A percentile compares a stretch with the other conserved stretches of the same genome.
phyloP scores from a whole-genome alignment of 257 asterid species.

The Solanum neorickii region DNA sequence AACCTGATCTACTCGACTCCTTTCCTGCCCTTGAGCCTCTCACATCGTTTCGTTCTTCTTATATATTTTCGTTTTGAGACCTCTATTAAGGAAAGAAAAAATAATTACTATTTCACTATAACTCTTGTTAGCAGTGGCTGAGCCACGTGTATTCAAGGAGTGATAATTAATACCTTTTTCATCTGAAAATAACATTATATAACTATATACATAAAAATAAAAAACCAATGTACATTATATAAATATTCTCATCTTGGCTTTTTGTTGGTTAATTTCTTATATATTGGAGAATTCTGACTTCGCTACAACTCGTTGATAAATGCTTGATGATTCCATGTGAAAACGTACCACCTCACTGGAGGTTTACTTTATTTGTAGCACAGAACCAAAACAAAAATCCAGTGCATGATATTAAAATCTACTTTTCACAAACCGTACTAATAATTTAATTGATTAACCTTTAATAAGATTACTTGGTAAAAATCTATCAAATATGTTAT shows the following conservation, averaged over 20 bases:
- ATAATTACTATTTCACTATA: background rate
- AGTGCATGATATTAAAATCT: background rate
- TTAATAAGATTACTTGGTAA: no score
- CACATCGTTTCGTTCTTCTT: background rate
- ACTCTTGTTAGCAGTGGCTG: background rate
- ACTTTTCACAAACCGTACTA: background rate
- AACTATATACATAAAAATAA: no score
- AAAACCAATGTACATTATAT: no score
- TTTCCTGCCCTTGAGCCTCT: background rate
- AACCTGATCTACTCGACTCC: background rate
- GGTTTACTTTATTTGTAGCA: background rate
- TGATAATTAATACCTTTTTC: background rate
- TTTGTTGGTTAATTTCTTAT: no score
- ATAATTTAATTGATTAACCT: background rate
- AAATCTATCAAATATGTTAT: no score
- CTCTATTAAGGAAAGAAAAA: background rate
- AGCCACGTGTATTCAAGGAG: background rate
- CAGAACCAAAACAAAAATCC: background rate
- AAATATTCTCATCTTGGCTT: background rate
- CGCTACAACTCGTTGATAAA: fast-evolving
- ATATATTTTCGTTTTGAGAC: no score
- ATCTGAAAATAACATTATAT: background rate
- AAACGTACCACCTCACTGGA: background rate
- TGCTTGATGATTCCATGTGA: background rate
- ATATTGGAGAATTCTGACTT: background rate